These are phyloP conservation scores for Triadica sebifera DNA, from an alignment of 345 rosid species.

Conservation along the genomic window DNA sequence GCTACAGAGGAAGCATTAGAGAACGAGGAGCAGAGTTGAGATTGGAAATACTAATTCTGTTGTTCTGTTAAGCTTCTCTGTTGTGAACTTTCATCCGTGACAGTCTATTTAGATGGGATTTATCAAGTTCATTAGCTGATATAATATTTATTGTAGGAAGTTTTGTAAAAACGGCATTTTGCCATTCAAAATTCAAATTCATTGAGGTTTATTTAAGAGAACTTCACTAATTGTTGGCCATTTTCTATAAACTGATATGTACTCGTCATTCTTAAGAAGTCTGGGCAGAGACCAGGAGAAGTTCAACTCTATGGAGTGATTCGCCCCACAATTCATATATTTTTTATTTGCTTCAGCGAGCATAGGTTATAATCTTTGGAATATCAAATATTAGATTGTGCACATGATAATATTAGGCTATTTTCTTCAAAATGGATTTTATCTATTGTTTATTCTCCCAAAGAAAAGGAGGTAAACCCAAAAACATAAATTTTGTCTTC, in stretches of 20 bases:
- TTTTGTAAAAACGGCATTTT: slow-evolving; percentile 22
- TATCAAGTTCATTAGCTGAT: slow-evolving; percentile 13
- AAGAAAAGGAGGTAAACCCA: background rate
- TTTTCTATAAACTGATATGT: background rate
- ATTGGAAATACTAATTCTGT: slow-evolving; percentile 8
- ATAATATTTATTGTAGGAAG: slow-evolving; percentile 17
- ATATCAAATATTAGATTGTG: too few species aligned
- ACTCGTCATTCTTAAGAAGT: too few species aligned
- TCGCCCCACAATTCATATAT: too few species aligned
- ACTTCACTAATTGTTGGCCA: background rate
- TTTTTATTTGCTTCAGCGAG: too few species aligned
- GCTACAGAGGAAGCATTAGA: slow-evolving; percentile 52
- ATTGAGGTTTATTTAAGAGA: background rate
- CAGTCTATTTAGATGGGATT: slow-evolving; percentile 10
- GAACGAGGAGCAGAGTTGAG: slow-evolving; percentile 46
- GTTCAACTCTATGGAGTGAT: too few species aligned
- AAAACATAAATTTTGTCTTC: background rate
- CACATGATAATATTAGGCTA: background rate
- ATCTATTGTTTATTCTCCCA: background rate
- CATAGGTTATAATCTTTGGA: too few species aligned
- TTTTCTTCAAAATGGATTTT: background rate
- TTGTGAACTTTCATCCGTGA: slow-evolving; percentile 12
- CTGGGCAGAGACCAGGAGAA: too few species aligned
- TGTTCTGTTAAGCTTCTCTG: slow-evolving; percentile 5
- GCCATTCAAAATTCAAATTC: slow-evolving; percentile 26